Evolutionary conservation across 345 rosid species (phyloP).

Genomic region (Ailanthus altissimus): DNA sequence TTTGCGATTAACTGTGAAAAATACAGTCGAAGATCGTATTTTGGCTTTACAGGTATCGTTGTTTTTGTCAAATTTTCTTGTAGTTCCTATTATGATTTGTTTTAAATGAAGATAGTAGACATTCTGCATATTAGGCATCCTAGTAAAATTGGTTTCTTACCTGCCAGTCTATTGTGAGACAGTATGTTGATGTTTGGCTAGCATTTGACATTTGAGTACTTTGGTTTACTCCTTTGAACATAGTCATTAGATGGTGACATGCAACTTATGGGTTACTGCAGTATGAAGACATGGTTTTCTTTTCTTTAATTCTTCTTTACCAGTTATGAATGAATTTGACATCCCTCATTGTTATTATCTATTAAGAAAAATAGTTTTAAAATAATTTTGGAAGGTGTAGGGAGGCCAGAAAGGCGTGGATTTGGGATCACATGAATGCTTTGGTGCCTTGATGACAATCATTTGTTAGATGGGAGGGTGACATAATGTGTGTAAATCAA

Average conservation of each 20-base stretch:
- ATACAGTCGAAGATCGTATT: conserved; percentile 93
- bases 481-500: neutral
- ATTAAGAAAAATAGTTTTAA: neutral
- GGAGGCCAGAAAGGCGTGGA: neutral
- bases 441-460: neutral
- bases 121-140: neutral
- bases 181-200: neutral
- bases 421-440: neutral
- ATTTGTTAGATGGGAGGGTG: neutral
- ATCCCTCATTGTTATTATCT: neutral
- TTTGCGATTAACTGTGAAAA: conserved; percentile 78
- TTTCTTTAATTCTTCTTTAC: neutral
- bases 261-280: neutral
- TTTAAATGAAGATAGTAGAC: conserved; percentile 1
- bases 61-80: neutral
- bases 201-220: neutral
- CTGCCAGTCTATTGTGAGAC: neutral
- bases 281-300: neutral
- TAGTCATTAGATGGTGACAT: neutral
- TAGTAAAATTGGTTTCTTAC: neutral
- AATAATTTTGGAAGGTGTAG: neutral
- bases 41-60: conserved; percentile 75
- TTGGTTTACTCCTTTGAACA: neutral
- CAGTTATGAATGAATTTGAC: neutral
- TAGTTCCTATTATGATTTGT: neutral